phyloP scores from a whole-genome alignment of 2,329 filamentous ascomycete genomes.

The Xylariaceae sp. region DNA sequence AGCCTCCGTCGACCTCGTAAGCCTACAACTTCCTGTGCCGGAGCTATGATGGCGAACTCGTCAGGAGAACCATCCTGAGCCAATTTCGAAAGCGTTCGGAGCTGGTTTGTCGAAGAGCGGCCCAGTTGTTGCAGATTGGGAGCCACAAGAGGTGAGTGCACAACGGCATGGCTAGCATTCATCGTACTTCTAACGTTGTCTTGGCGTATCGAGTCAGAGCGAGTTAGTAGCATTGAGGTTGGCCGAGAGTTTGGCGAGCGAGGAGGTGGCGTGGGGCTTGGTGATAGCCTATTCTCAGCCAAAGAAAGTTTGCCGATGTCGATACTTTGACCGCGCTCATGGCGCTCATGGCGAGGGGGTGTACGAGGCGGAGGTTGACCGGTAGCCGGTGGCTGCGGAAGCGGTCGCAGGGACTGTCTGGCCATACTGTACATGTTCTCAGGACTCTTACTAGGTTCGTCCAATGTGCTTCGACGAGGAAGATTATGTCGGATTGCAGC shows the following conservation, averaged over 20 bases:
- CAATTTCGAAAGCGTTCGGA: constrained; percentile 84
- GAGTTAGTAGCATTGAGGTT: constrained; percentile 66
- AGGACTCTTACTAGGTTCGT: constrained; percentile 53
- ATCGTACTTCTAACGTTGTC: constrained; percentile 41
- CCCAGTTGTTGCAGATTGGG: constrained; percentile 83
- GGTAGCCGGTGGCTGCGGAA: constrained; percentile 67
- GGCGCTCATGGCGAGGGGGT: constrained; percentile 49
- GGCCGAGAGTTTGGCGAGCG: constrained; percentile 49
- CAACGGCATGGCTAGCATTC: constrained; percentile 42
- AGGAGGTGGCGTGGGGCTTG: constrained; percentile 41
- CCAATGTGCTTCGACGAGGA: constrained; percentile 52
- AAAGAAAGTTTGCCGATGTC: constrained; percentile 64
- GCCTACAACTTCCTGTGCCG: constrained; percentile 85
- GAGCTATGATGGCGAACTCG: constrained; percentile 79
- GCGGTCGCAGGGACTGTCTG: constrained; percentile 77
- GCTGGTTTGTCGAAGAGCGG: constrained; percentile 86
- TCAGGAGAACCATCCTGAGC: constrained; percentile 77
- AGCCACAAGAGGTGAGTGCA: constrained; percentile 59
- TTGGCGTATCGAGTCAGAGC: constrained; percentile 58
- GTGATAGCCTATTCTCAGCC: constrained; percentile 49
- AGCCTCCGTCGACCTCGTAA: constrained; percentile 82
- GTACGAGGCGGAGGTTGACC: constrained; percentile 40
- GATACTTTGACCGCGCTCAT: constrained; percentile 68
- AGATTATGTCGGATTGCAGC: constrained; percentile 59
- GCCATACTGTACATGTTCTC: constrained; percentile 73